phyloP scores from a whole-genome alignment of 2,329 filamentous ascomycete genomes.

The Aspergillus niger region DNA sequence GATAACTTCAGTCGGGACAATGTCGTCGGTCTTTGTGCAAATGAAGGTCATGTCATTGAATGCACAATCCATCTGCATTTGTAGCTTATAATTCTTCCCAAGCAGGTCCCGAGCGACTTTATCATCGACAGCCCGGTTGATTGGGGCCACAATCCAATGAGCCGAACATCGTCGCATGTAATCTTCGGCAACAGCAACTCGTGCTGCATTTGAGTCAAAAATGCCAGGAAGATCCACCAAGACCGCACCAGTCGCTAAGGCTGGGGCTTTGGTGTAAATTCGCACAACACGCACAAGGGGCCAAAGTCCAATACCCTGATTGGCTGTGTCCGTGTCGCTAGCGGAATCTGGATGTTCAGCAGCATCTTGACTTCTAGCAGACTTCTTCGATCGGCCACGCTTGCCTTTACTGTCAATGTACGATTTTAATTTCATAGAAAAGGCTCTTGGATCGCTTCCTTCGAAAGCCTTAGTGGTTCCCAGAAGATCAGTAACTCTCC shows the following conservation, averaged over 20 bases:
- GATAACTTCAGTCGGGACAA: slow-evolving; percentile 52
- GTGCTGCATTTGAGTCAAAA: slow-evolving; percentile 18
- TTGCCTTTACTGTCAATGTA: slow-evolving; percentile 59
- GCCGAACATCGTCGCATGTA: slow-evolving; percentile 18
- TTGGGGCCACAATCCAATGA: slow-evolving; percentile 33
- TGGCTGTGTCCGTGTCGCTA: background rate
- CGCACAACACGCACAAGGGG: slow-evolving; percentile 37
- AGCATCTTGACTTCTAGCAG: slow-evolving; percentile 44
- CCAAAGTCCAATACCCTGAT: slow-evolving; percentile 40
- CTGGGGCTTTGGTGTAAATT: slow-evolving; percentile 11
- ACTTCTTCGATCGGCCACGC: slow-evolving; percentile 37
- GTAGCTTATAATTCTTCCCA: slow-evolving; percentile 59
- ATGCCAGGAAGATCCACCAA: slow-evolving; percentile 16
- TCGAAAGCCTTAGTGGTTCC: slow-evolving; percentile 49
- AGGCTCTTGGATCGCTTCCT: slow-evolving; percentile 38
- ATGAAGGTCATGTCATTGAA: slow-evolving; percentile 61
- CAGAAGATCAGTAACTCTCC: slow-evolving; percentile 46
- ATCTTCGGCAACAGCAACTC: slow-evolving; percentile 8
- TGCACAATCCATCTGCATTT: slow-evolving; percentile 61
- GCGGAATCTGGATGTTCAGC: background rate
- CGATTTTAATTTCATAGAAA: slow-evolving; percentile 51
- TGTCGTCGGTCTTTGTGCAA: slow-evolving; percentile 65
- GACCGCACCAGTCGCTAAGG: slow-evolving; percentile 14
- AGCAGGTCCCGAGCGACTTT: slow-evolving; percentile 60
- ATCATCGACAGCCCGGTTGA: slow-evolving; percentile 62